Evolutionary conservation across 2,329 filamentous ascomycete species (phyloP).

Genomic region (Chaetomiaceae sp.): DNA sequence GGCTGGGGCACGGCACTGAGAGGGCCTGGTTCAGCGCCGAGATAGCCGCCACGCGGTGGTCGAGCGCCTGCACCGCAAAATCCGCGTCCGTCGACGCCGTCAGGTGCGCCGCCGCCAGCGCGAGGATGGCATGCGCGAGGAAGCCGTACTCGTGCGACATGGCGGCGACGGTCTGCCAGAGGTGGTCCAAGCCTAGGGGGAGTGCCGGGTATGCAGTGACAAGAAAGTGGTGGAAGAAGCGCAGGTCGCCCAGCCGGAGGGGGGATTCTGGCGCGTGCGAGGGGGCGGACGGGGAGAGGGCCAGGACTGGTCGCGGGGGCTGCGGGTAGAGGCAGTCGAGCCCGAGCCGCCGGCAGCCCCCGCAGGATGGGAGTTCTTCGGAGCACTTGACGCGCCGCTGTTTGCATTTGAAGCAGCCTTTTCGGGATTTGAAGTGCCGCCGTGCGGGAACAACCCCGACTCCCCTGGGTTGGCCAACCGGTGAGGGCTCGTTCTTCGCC

Average conservation of each 20-base stretch:
- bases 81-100: not conserved
- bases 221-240: constrained; percentile 5
- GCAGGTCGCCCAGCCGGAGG: not conserved
- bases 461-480: not conserved
- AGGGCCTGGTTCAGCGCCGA: not conserved
- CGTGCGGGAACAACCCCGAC: not conserved
- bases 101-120: not conserved
- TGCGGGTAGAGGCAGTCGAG: not conserved
- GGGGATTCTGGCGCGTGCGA: not conserved
- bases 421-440: not conserved
- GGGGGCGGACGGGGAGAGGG: not conserved
- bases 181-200: not conserved
- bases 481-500: not conserved
- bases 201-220: not conserved
- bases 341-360: not conserved
- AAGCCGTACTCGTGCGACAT: constrained; percentile 7
- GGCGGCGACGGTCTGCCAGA: constrained; percentile 5
- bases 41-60: not conserved
- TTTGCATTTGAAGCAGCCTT: constrained; percentile 5
- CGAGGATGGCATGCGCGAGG: constrained; percentile 4
- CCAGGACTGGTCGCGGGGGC: not conserved
- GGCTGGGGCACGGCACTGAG: not conserved
- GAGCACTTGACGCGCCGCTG: constrained; percentile 3
- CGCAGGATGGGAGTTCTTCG: not conserved
- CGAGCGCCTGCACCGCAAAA: not conserved